Evolutionary conservation across 176 grass and related monocot species (phyloP), one percentile per base, ranked within the genome.

Genomic region (Dactylis glomerata): DNA sequence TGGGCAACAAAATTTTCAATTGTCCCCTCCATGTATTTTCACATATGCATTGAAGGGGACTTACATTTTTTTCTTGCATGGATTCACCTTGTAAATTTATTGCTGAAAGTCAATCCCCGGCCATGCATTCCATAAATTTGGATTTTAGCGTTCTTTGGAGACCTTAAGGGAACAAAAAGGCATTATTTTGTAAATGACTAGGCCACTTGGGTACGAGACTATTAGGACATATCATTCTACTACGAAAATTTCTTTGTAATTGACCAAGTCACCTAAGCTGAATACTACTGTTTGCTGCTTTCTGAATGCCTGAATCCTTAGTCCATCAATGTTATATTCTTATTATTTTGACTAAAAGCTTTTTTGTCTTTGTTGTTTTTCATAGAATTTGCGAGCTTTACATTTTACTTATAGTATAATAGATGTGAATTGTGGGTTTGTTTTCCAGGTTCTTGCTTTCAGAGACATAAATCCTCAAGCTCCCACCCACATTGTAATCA

Each of bases 401-500:
- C 19, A 23, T 5, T 51, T 13, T 70, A 54, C 40, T 23, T 38
- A n/a, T 46, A 70, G 6, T 28, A 31, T 63, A 54, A 71, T 11
- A 47, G 1, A 36, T 77, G 49, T 65, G 58, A 58, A 15, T 12
- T 15, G 30, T 33, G 51, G 20, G 10, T 68, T 90, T 23, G 49
- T 80, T 74, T 77, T 79, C 3, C 84, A 97, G 95, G 95, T 87
- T 46, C 68, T 94, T 64, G 95, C 95, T 87, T 97, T 97, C 81
- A 91, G 90, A 87, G 95, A 97, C 88, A 93, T 97, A 83, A 88
- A 77, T 83, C 95, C 95, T 81, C 90, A 97, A 89, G 92, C 88
- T 70, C 95, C 88, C 10, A 89, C 84, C 1, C 95, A 97, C 75
- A 89, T 97, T 13, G 7, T 94, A 30, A 83, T 97, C 81, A 97